Evolutionary conservation across 768 basidiomycete genomes (phyloP).

Genomic region (Hericium rajendrae): DNA sequence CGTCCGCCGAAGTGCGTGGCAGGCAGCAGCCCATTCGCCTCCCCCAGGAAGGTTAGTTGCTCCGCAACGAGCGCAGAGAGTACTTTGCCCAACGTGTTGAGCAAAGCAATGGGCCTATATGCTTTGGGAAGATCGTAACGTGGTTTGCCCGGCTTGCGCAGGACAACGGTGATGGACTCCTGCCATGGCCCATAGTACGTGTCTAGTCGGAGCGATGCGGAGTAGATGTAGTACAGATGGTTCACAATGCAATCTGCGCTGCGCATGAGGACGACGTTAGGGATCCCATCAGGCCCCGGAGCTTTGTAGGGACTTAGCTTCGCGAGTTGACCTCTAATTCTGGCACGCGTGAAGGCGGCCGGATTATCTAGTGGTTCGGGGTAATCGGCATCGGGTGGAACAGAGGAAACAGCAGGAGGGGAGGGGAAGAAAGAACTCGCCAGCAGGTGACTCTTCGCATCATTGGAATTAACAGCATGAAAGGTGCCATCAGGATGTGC

Average conservation of each 20-base stretch:
- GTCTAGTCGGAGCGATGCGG: slow-evolving; percentile 2
- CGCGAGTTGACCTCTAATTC: slow-evolving; percentile 19
- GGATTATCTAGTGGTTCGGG: slow-evolving; percentile 11
- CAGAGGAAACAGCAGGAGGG: slow-evolving; percentile 2
- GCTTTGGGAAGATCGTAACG: slow-evolving; percentile 13
- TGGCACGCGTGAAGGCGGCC: slow-evolving; percentile 13
- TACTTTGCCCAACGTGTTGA: slow-evolving; percentile 10
- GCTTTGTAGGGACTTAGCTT: slow-evolving; percentile 29
- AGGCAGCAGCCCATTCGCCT: background rate
- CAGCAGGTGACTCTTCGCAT: slow-evolving; percentile 12
- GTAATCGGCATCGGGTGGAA: slow-evolving; percentile 13
- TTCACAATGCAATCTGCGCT: slow-evolving; percentile 17
- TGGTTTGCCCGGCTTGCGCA: slow-evolving; percentile 15
- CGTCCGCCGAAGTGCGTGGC: background rate
- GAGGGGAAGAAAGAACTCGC: slow-evolving; percentile 22
- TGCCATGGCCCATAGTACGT: slow-evolving; percentile 1
- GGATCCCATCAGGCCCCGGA: slow-evolving; percentile 18
- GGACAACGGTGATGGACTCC: slow-evolving; percentile 6
- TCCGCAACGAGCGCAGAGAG: slow-evolving; percentile 7
- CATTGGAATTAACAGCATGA: background rate
- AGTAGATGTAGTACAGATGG: slow-evolving; percentile 16
- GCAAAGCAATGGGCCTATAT: slow-evolving; percentile 14
- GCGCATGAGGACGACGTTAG: slow-evolving; percentile 25
- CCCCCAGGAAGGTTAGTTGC: background rate
- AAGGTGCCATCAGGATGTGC: no score